A percentile compares a stretch with the other conserved stretches of the same genome.
These are phyloP conservation scores for Rhodotorula sp. DNA, from an alignment of 1,284 basidiomycete species.

Conservation along the genomic window DNA sequence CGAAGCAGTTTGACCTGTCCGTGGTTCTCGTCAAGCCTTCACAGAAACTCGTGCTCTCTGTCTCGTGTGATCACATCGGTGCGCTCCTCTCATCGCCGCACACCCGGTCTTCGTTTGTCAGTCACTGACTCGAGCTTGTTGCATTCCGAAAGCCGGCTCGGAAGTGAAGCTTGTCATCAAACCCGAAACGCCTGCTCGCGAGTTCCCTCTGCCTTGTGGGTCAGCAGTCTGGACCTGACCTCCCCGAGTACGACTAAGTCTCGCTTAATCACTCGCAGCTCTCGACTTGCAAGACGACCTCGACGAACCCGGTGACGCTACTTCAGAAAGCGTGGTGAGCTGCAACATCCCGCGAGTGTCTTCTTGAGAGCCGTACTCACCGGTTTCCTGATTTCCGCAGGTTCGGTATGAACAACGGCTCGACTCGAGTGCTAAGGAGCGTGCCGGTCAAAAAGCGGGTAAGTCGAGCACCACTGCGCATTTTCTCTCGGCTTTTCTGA, in stretches of 20 bases:
- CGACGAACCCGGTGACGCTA: background rate
- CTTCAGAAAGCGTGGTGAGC: too few species aligned
- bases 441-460: too few species aligned
- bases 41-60: slow-evolving; percentile 42
- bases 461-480: too few species aligned
- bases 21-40: slow-evolving; percentile 44
- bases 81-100: slow-evolving; percentile 11
- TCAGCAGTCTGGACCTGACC: too few species aligned
- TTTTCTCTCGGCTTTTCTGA: too few species aligned
- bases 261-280: background rate
- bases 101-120: slow-evolving; percentile 37
- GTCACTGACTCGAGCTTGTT: slow-evolving; percentile 6
- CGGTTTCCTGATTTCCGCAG: too few species aligned
- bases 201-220: slow-evolving; percentile 26
- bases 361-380: too few species aligned
- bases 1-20: slow-evolving; percentile 41
- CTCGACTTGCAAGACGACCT: slow-evolving; percentile 1
- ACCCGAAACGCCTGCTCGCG: slow-evolving; percentile 14
- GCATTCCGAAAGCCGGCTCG: slow-evolving; percentile 19
- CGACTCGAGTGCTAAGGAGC: too few species aligned
- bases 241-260: too few species aligned
- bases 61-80: slow-evolving; percentile 32
- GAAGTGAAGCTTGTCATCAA: slow-evolving; percentile 25
- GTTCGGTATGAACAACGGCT: too few species aligned
- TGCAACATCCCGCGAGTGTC: too few species aligned